A percentile compares a stretch with the other conserved stretches of the same genome.
Conservation (phyloP, 2,329 filamentous ascomycete genomes). For the Epichloe brachyelytri region DNA sequence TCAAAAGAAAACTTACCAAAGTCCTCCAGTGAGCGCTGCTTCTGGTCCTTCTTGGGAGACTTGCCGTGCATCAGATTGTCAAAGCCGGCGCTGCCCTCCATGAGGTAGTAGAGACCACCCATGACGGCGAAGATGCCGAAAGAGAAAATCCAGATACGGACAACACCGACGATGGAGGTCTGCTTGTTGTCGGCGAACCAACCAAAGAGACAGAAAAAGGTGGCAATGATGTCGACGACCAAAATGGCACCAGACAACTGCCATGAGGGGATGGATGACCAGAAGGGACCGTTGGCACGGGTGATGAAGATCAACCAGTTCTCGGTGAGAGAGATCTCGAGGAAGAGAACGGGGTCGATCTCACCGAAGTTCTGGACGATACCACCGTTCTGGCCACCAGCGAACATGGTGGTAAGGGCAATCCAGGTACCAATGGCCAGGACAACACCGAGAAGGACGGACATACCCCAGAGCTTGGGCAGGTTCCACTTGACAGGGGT, state of each 20-base stretch:
- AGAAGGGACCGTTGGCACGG: conserved; percentile 83
- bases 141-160: conserved; percentile 85
- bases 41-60: conserved; percentile 66
- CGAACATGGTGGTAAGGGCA: conserved; percentile 74
- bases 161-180: conserved; percentile 70
- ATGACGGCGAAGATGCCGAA: conserved; percentile 81
- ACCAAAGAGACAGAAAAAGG: conserved; percentile 75
- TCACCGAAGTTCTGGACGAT: conserved; percentile 84
- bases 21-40: conserved; percentile 78
- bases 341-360: conserved; percentile 71
- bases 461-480: conserved; percentile 89
- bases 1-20: conserved; percentile 58
- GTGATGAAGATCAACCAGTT: conserved; percentile 98
- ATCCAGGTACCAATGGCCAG: conserved; percentile 81
- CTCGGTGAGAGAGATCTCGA: conserved; percentile 81
- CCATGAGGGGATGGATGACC: conserved; percentile 81
- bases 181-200: conserved; percentile 54
- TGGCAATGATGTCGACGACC: conserved; percentile 71
- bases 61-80: conserved; percentile 92
- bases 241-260: conserved; percentile 68
- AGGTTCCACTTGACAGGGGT: conserved; percentile 90
- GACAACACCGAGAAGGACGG: conserved; percentile 67
- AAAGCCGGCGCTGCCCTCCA: conserved; percentile 69
- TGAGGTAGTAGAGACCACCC: conserved; percentile 60
- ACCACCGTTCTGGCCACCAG: conserved; percentile 55